Conservation (phyloP, 352 stramenopile species). For the Globisporangium abappressorium region DNA sequence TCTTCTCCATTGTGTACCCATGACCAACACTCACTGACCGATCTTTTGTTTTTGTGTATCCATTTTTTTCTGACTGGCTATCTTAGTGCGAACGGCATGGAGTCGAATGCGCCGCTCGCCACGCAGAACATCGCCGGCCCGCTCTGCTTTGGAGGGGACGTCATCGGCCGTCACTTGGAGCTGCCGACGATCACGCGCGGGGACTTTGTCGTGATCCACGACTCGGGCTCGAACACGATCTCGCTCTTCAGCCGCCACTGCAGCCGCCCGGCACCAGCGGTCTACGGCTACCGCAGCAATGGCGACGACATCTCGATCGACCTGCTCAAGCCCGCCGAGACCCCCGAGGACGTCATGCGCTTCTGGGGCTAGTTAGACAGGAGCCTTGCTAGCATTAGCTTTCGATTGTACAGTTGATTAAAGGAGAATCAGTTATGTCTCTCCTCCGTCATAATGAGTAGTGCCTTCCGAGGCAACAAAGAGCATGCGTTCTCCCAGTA, state of each 20-base stretch:
- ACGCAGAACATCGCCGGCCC: constrained; percentile 87
- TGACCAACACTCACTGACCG: neutral
- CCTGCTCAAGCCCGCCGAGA: constrained; percentile 73
- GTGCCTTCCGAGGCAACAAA: too few species aligned
- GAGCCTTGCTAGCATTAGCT: too few species aligned
- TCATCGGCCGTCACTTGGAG: constrained; percentile 62
- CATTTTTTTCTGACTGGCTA: constrained; percentile 7
- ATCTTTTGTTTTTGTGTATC: neutral
- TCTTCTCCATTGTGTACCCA: neutral
- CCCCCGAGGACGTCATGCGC: constrained; percentile 70
- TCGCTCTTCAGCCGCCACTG: constrained; percentile 88
- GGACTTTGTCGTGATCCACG: constrained; percentile 86
- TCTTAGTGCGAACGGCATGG: constrained; percentile 39
- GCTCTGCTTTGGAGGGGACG: constrained; percentile 90
- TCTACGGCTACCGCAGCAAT: constrained; percentile 73
- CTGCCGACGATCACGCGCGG: constrained; percentile 62
- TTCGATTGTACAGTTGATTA: too few species aligned
- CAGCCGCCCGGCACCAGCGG: constrained; percentile 70
- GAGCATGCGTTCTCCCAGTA: too few species aligned
- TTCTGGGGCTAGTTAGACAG: constrained; percentile 56
- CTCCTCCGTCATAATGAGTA: too few species aligned
- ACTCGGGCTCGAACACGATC: constrained; percentile 87
- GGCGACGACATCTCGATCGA: constrained; percentile 53
- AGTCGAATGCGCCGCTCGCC: constrained; percentile 37
- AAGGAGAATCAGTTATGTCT: too few species aligned